Conservation (phyloP, 2,329 filamentous ascomycete genomes). For the Akanthomyces dipterigenus region DNA sequence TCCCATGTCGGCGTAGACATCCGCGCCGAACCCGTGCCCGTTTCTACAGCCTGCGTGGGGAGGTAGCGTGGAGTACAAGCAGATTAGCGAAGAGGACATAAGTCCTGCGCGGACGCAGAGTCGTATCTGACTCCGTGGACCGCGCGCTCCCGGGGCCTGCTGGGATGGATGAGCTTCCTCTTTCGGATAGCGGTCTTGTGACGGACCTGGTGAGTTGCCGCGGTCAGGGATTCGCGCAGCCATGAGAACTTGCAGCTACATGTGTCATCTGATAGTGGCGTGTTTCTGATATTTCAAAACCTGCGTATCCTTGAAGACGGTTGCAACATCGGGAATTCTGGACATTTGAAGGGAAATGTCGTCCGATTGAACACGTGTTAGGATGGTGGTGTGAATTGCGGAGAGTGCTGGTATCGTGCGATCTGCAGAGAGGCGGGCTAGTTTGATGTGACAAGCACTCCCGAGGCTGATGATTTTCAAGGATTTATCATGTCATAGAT, state of each 20-base stretch:
- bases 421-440: not conserved
- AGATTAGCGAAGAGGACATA: not conserved
- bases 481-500: too few species aligned
- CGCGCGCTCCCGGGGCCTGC: not conserved
- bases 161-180: not conserved
- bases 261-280: not conserved
- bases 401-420: not conserved
- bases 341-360: not conserved
- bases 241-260: not conserved
- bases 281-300: too few species aligned
- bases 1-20: not conserved
- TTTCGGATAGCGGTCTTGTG: not conserved
- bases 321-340: not conserved
- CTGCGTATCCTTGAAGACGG: too few species aligned
- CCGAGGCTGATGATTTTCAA: too few species aligned
- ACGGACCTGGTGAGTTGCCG: not conserved
- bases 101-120: not conserved
- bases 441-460: too few species aligned
- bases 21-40: not conserved
- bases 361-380: not conserved
- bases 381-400: not conserved
- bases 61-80: not conserved
- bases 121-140: not conserved
- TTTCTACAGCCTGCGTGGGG: not conserved
- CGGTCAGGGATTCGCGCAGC: too few species aligned